These are phyloP conservation scores for Pseudopyrenochaeta lycopersici DNA, from an alignment of 2,329 filamentous ascomycete genomes.

Conservation along the genomic window DNA sequence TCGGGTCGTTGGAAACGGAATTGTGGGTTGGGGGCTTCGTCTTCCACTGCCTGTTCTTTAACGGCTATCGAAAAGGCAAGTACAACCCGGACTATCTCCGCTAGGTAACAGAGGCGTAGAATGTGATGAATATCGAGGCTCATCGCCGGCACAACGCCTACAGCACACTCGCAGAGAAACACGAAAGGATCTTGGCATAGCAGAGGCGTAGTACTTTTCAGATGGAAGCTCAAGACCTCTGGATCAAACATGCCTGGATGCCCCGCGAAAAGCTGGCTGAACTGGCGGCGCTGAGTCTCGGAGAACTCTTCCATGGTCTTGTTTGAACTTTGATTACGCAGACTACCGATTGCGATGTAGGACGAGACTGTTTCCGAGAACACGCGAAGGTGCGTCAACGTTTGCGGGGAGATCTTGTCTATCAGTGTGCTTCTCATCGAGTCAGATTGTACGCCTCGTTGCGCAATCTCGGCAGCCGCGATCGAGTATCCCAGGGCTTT, in stretches of 20 bases:
- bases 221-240: conserved; percentile 51
- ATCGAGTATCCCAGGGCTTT: conserved; percentile 83
- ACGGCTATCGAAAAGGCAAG: conserved; percentile 56
- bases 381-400: conserved; percentile 85
- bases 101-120: conserved; percentile 85
- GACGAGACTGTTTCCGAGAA: conserved; percentile 88
- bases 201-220: conserved; percentile 61
- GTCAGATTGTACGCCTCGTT: conserved; percentile 81
- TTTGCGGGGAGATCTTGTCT: conserved; percentile 83
- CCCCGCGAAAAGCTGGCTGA: conserved; percentile 77
- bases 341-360: conserved; percentile 79
- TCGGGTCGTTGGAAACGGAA: conserved; percentile 21
- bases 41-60: conserved; percentile 10
- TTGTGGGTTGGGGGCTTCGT: conserved; percentile 6
- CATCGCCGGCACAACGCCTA: conserved; percentile 73
- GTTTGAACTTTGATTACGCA: conserved; percentile 68
- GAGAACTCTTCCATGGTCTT: conserved; percentile 73
- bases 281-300: conserved; percentile 74
- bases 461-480: conserved; percentile 87
- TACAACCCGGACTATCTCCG: conserved; percentile 87
- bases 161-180: conserved; percentile 81
- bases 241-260: conserved; percentile 53
- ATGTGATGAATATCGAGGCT: conserved; percentile 80
- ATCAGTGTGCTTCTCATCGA: conserved; percentile 75
- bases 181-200: conserved; percentile 77